Base-by-base conservation (phyloP, 1,139 yeast genomes). In the Citeromyces hawaiiensis region DNA sequence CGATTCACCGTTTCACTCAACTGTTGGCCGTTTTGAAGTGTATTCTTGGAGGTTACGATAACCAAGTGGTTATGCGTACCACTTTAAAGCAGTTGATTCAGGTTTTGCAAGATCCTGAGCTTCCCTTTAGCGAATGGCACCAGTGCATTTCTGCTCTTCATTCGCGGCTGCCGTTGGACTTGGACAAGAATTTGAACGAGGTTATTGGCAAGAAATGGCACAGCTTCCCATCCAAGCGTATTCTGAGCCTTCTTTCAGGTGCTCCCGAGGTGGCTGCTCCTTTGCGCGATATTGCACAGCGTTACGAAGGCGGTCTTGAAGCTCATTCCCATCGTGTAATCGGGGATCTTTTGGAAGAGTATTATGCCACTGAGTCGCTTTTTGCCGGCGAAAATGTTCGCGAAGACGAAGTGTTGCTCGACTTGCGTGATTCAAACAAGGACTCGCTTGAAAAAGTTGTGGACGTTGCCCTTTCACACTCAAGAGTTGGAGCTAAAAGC, bases 61-160 rank as follows among this genome's bases (percentile, higher is more conserved):
- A 91, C 61, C 97, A 88, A 66, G 94, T 86, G 48, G 83, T 88
- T 47, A 76, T 91, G 94, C 79, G 76, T 50, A 66, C 83, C 13
- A 82, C 96, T 32, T 71, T 91, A 53, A 76, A 77, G 54, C 76
- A 70, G 46, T 68, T 88, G 51, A 70, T 80, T 46, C 79, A 72
- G 41, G 78, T 83, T 29, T 69, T 93, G 61, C 76, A 82, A 55
- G 74, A 85, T 54, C 81, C 76, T 39, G 81, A 82, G 42, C 70
- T 91, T 54, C 99, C 99, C 38, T 91, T 74, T 59, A 83, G 95
- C 30, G 95, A 87, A 64, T 91, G 98, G 98, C 66, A 64, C 43
- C 72, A 75, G 52, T 83, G 80, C 48, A 76, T 83, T 33, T 85
- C 96, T 45, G 96, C 97, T 32, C 68, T 91, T 52, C 96, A 88